A percentile compares a stretch with the other conserved stretches of the same genome.
Conservation (phyloP, 805 yeast genomes). For the Cyberlindnera maritima region DNA sequence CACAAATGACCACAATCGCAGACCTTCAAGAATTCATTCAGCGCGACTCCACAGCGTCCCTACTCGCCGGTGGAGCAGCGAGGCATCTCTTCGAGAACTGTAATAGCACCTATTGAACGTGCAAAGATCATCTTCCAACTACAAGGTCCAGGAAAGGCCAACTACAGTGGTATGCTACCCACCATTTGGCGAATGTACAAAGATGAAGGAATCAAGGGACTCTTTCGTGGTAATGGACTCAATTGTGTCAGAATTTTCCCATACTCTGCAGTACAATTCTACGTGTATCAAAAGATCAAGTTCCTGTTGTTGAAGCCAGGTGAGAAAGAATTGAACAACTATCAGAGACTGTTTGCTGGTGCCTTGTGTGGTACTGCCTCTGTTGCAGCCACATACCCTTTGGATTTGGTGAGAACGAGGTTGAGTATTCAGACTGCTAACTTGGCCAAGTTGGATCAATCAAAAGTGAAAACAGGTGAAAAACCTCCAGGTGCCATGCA, state of each 20-base stretch:
- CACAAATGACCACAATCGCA: neutral
- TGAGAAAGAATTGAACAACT: slow-evolving; percentile 41
- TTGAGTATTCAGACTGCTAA: slow-evolving; percentile 87
- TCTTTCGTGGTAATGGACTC: slow-evolving; percentile 86
- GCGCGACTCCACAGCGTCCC: slow-evolving; percentile 56
- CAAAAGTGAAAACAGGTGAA: slow-evolving; percentile 33
- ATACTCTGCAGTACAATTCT: slow-evolving; percentile 90
- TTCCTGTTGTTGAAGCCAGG: slow-evolving; percentile 32
- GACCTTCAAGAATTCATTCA: slow-evolving; percentile 7
- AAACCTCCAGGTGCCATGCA: slow-evolving; percentile 72
- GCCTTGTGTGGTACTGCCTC: slow-evolving; percentile 77
- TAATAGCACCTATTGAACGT: slow-evolving; percentile 92
- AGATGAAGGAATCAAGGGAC: slow-evolving; percentile 91
- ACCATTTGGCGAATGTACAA: slow-evolving; percentile 76
- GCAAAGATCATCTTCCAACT: slow-evolving; percentile 90
- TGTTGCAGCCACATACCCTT: slow-evolving; percentile 83
- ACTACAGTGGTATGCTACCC: slow-evolving; percentile 66
- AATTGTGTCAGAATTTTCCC: slow-evolving; percentile 92
- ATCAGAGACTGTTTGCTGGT: slow-evolving; percentile 71
- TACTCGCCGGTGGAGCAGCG: slow-evolving; percentile 72
- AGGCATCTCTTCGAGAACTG: slow-evolving; percentile 83
- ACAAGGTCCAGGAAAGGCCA: slow-evolving; percentile 53
- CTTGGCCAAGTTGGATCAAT: slow-evolving; percentile 38
- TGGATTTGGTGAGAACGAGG: slow-evolving; percentile 88
- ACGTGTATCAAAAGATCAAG: slow-evolving; percentile 71